A percentile compares a stretch with the other conserved stretches of the same genome.
Conservation (phyloP, 148 eudicot species). For the Cornus florida region DNA sequence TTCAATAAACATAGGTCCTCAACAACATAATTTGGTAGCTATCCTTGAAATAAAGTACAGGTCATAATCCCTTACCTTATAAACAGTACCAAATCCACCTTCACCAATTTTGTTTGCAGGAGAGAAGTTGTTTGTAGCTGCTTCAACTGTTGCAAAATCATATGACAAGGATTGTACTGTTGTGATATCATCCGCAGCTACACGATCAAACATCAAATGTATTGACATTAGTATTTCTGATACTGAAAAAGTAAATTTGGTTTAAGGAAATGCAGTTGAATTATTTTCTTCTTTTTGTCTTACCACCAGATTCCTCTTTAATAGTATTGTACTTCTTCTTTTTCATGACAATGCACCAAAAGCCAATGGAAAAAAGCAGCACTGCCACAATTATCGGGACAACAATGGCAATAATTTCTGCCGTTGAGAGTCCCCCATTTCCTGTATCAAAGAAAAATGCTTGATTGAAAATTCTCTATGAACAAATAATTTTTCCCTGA, state of each 20-base stretch:
- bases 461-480: too few relatives aligned
- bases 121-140: slow-evolving; percentile 5
- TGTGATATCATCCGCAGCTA: neutral
- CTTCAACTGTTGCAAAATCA: neutral
- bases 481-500: too few relatives aligned
- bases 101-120: slow-evolving; percentile 10
- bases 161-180: neutral
- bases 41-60: too few relatives aligned
- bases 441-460: too few relatives aligned
- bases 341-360: neutral
- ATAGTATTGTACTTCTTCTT: neutral
- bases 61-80: neutral
- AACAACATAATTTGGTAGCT: too few relatives aligned
- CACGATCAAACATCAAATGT: neutral
- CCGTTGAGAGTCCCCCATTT: neutral
- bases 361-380: neutral
- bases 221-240: too few relatives aligned
- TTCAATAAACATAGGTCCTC: too few relatives aligned
- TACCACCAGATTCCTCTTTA: neutral
- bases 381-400: neutral
- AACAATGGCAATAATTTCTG: neutral
- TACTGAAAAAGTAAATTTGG: too few relatives aligned
- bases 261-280: neutral
- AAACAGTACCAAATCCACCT: slow-evolving; percentile 18
- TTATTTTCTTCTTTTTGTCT: neutral